Evolutionary conservation across 2,329 filamentous ascomycete species (phyloP).

Genomic region (Aspergillus unguis): DNA sequence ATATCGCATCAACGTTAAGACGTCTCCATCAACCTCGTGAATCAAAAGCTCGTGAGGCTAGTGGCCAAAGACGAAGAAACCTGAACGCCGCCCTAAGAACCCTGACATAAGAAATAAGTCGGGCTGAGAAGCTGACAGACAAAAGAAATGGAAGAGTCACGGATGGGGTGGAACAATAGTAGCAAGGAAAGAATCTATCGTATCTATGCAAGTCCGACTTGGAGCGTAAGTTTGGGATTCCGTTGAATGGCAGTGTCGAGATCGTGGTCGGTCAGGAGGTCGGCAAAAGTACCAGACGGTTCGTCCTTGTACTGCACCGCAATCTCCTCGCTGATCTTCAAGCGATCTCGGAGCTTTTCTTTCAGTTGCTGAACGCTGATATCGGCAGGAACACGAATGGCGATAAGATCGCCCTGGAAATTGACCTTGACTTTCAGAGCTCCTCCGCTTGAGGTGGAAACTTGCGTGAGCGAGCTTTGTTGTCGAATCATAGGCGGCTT

Average conservation of each 20-base stretch:
- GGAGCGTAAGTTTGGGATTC: slow-evolving; percentile 83
- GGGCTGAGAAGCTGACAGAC: slow-evolving; percentile 5
- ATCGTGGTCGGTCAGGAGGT: slow-evolving; percentile 75
- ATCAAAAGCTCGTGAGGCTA: slow-evolving; percentile 24
- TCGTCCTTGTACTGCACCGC: slow-evolving; percentile 86
- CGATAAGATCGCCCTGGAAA: slow-evolving; percentile 87
- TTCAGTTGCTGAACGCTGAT: slow-evolving; percentile 74
- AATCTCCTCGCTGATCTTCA: slow-evolving; percentile 75
- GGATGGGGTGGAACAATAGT: background rate
- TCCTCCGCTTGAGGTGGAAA: slow-evolving; percentile 40
- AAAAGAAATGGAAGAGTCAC: slow-evolving; percentile 12
- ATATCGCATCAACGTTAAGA: slow-evolving; percentile 24
- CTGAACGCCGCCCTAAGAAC: slow-evolving; percentile 18
- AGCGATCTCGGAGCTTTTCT: slow-evolving; percentile 78
- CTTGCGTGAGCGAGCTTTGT: slow-evolving; percentile 53
- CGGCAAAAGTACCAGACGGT: slow-evolving; percentile 67
- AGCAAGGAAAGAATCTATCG: slow-evolving; percentile 13
- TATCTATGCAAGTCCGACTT: slow-evolving; percentile 47
- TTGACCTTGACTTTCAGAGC: slow-evolving; percentile 92
- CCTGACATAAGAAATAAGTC: slow-evolving; percentile 9
- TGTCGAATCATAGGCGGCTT: slow-evolving; percentile 46
- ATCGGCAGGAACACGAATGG: slow-evolving; percentile 80
- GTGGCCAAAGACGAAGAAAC: slow-evolving; percentile 16
- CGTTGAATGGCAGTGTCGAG: slow-evolving; percentile 74
- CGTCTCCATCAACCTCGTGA: slow-evolving; percentile 27